Percentiles rank a stretch among this genome's conserved stretches.
These are phyloP conservation scores for Leishmania guyanensis DNA, from an alignment of 208 protist species.

Conservation along the genomic window DNA sequence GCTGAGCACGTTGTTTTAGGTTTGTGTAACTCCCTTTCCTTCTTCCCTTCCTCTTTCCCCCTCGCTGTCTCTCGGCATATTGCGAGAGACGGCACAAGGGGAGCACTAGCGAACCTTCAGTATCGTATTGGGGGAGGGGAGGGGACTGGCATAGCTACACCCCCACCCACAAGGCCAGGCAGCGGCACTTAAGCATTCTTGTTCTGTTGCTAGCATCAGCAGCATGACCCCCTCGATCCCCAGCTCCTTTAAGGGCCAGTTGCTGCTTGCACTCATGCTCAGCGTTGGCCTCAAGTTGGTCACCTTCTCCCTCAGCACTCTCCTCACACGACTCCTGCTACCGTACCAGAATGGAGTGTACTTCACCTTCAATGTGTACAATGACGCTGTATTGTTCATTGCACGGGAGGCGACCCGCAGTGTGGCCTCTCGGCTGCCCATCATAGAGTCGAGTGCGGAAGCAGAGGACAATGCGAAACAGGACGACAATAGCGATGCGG, in stretches of 20 bases:
- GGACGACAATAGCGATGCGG: background rate
- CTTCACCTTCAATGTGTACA: constrained; percentile 79
- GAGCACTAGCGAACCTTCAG: background rate
- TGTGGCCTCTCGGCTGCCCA: constrained; percentile 49
- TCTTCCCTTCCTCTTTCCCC: constrained; percentile 23
- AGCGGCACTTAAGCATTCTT: background rate
- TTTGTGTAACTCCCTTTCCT: constrained; percentile 17
- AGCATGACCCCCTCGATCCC: background rate
- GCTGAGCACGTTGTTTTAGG: background rate
- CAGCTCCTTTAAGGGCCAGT: constrained; percentile 61
- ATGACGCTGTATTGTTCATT: constrained; percentile 80
- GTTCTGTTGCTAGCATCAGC: background rate
- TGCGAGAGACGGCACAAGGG: background rate
- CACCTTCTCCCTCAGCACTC: constrained; percentile 69
- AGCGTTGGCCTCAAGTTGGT: constrained; percentile 74
- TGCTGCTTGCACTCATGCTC: constrained; percentile 61
- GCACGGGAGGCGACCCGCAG: constrained; percentile 74
- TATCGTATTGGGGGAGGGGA: background rate
- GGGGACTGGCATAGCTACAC: background rate
- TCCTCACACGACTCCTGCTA: constrained; percentile 70
- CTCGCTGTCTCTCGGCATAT: constrained; percentile 1
- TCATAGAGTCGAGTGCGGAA: constrained; percentile 6
- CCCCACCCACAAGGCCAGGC: background rate
- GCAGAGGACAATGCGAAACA: background rate
- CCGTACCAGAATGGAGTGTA: constrained; percentile 75